Conservation (phyloP, 163 green algal genomes). For the Scenedesmus sp. region DNA sequence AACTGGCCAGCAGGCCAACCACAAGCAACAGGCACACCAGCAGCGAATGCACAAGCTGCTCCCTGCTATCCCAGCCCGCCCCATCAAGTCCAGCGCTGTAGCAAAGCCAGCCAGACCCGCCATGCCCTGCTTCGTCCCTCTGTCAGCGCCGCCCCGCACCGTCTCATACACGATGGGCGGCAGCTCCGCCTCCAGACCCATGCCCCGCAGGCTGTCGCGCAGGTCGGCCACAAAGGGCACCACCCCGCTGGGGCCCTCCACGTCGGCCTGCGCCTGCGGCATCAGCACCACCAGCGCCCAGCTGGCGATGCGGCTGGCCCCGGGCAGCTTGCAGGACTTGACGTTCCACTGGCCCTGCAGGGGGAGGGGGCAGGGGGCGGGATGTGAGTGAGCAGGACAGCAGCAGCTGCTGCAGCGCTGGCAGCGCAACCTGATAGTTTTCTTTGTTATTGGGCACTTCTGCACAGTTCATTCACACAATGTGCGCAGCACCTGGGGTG, state of each 20-base stretch:
- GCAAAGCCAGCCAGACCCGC: not conserved
- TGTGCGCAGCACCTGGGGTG: not conserved
- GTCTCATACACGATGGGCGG: slow-evolving; percentile 51
- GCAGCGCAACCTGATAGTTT: too few relatives aligned
- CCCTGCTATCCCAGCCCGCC: not conserved
- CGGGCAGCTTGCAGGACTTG: slow-evolving; percentile 16
- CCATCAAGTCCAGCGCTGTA: not conserved
- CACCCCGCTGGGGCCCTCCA: slow-evolving; percentile 37
- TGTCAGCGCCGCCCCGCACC: not conserved
- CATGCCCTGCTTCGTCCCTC: not conserved
- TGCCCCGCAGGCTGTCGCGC: not conserved
- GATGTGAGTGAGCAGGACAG: not conserved
- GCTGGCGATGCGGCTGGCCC: slow-evolving; percentile 16
- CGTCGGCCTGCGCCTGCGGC: slow-evolving; percentile 16
- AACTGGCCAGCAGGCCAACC: not conserved
- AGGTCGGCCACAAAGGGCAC: slow-evolving; percentile 41
- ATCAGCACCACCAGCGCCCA: slow-evolving; percentile 46
- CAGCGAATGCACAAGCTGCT: too few relatives aligned
- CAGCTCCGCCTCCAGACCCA: slow-evolving; percentile 30
- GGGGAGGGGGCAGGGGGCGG: not conserved
- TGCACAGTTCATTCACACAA: not conserved
- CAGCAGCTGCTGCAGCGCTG: not conserved
- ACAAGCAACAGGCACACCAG: not conserved
- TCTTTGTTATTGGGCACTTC: too few relatives aligned
- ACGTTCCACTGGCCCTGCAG: slow-evolving; percentile 51